Conservation (phyloP, 768 basidiomycete species). For the Lentinula guzmanii region DNA sequence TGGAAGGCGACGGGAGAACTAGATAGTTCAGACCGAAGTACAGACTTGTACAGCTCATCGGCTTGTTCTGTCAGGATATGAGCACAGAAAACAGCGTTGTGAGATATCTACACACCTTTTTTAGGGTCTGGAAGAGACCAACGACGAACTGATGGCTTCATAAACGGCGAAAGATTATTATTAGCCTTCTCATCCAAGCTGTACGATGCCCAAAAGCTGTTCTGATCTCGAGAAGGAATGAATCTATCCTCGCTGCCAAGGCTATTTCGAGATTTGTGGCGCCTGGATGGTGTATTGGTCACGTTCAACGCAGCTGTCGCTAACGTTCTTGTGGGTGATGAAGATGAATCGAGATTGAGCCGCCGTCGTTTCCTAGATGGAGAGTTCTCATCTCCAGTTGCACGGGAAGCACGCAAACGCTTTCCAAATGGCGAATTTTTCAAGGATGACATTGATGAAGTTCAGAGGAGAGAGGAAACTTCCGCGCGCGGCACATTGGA, state of each 20-base stretch:
- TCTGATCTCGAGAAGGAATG: slow-evolving; percentile 53
- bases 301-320: slow-evolving; percentile 38
- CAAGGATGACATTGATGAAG: slow-evolving; percentile 55
- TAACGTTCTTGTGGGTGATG: slow-evolving; percentile 36
- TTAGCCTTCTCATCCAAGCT: slow-evolving; percentile 51
- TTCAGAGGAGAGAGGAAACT: no score
- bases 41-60: slow-evolving; percentile 44
- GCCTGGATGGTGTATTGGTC: slow-evolving; percentile 11
- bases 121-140: background rate
- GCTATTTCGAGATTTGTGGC: slow-evolving; percentile 17
- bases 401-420: slow-evolving; percentile 64
- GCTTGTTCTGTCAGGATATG: slow-evolving; percentile 36
- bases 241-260: slow-evolving; percentile 56
- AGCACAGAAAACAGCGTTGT: slow-evolving; percentile 13
- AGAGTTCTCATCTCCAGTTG: slow-evolving; percentile 52
- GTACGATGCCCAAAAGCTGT: slow-evolving; percentile 58
- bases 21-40: slow-evolving; percentile 44
- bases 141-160: slow-evolving; percentile 23
- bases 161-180: slow-evolving; percentile 40
- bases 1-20: slow-evolving; percentile 36
- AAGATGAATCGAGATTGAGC: slow-evolving; percentile 29
- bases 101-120: background rate
- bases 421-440: slow-evolving; percentile 85
- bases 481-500: background rate
- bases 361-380: slow-evolving; percentile 46